phyloP scores from a whole-genome alignment of 148 eudicot genomes.

The Cornus florida region DNA sequence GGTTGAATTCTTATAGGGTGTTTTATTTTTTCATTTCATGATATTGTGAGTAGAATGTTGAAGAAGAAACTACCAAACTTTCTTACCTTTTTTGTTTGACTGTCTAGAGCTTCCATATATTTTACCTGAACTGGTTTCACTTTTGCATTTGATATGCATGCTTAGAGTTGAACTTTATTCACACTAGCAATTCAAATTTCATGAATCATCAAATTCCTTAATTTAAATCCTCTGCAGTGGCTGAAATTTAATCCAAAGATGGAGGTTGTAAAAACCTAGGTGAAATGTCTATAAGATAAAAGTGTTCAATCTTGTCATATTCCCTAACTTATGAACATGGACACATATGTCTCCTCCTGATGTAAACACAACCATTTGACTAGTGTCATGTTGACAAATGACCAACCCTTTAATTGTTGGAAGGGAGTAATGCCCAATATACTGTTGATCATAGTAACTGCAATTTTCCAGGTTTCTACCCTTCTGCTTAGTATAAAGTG shows the following conservation, averaged over 20 bases:
- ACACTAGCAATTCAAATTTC: not conserved
- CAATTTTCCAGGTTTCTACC: not conserved
- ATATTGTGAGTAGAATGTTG: no score
- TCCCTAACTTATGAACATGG: not conserved
- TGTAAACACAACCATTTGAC: not conserved
- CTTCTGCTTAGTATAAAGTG: conserved; percentile 2
- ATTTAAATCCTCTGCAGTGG: not conserved
- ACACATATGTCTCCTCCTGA: not conserved
- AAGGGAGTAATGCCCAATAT: not conserved
- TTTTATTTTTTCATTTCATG: not conserved
- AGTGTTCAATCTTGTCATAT: not conserved
- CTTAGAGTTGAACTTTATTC: not conserved
- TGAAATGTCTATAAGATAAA: not conserved
- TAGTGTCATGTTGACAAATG: not conserved
- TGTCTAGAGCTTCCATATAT: no score
- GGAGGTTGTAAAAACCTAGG: not conserved
- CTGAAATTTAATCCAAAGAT: not conserved
- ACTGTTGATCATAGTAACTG: not conserved
- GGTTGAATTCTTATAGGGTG: not conserved
- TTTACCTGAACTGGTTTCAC: no score
- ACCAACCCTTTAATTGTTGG: not conserved
- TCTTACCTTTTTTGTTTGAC: no score
- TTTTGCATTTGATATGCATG: not conserved
- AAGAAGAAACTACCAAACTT: no score
- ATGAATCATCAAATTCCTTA: not conserved